phyloP scores from a whole-genome alignment of 305 asterid genomes.

The Lippia alba region DNA sequence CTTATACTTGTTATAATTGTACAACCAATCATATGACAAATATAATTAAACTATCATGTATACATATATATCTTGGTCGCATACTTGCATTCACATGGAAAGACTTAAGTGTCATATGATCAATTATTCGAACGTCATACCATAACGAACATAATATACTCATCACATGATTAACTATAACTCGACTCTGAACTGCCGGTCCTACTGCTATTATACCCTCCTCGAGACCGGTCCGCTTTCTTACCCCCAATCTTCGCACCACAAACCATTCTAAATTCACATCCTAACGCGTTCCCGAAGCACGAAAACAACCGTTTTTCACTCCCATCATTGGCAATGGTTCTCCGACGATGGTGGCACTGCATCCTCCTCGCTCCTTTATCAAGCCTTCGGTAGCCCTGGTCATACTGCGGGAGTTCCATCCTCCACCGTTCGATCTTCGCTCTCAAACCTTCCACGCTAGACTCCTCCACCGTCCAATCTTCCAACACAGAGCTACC shows the following conservation, averaged over 20 bases:
- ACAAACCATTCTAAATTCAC: slow-evolving; percentile 52
- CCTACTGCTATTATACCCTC: slow-evolving; percentile 26
- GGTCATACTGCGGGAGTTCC: slow-evolving; percentile 42
- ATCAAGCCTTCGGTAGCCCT: slow-evolving; percentile 33
- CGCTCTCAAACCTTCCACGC: slow-evolving; percentile 45
- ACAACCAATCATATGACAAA: too few relatives aligned
- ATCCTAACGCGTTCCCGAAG: slow-evolving; percentile 53
- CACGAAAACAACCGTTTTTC: slow-evolving; percentile 40
- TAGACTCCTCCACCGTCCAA: slow-evolving; percentile 43
- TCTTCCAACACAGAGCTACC: slow-evolving; percentile 61
- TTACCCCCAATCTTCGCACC: slow-evolving; percentile 35
- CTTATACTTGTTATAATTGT: too few relatives aligned
- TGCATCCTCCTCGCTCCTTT: neutral
- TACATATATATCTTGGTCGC: too few relatives aligned
- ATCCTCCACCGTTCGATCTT: slow-evolving; percentile 53
- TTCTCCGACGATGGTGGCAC: slow-evolving; percentile 19
- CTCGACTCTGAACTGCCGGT: slow-evolving; percentile 26
- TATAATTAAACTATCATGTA: too few relatives aligned
- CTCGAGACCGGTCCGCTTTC: slow-evolving; percentile 25
- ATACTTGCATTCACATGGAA: too few relatives aligned
- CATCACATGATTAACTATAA: too few relatives aligned
- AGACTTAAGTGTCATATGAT: too few relatives aligned
- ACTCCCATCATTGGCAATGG: slow-evolving; percentile 8
- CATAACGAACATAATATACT: too few relatives aligned
- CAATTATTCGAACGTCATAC: too few relatives aligned